Evolutionary conservation across 2,329 filamentous ascomycete species (phyloP).

Genomic region (Phaeosphaeria sp.): DNA sequence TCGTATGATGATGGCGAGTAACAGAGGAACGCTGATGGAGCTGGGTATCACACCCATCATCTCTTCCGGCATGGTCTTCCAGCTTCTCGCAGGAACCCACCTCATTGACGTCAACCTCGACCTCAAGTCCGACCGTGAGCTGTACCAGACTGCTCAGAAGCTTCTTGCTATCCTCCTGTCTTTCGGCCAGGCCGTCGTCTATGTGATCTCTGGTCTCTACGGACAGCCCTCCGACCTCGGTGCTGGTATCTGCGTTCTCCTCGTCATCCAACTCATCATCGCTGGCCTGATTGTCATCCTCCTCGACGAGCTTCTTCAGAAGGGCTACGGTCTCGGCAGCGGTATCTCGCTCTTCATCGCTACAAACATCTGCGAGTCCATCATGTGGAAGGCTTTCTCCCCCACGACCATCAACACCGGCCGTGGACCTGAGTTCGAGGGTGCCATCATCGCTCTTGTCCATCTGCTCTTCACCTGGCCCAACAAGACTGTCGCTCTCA

Average conservation of each 20-base stretch:
- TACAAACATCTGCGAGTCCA: constrained; percentile 99
- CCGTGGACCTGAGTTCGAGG: constrained; percentile 98
- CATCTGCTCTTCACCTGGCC: constrained; percentile 98
- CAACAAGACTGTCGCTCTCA: constrained; percentile 98
- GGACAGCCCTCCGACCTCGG: constrained; percentile 95
- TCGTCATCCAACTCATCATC: constrained; percentile 96
- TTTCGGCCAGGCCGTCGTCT: constrained; percentile 96
- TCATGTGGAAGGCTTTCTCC: constrained; percentile 99
- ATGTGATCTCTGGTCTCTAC: constrained; percentile 93
- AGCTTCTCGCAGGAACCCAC: constrained; percentile 98
- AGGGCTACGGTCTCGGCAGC: constrained; percentile 97
- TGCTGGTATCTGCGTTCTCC: constrained; percentile 95
- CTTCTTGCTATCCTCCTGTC: constrained; percentile 89
- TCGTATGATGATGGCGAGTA: constrained; percentile 99
- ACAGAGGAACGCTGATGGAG: constrained; percentile 95
- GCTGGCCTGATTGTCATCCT: constrained; percentile 99
- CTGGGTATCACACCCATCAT: constrained; percentile 97
- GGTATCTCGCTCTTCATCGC: constrained; percentile 99
- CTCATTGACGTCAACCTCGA: constrained; percentile 99
- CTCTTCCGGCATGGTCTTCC: constrained; percentile 99
- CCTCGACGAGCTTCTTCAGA: constrained; percentile 97
- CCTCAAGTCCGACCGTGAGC: constrained; percentile 98
- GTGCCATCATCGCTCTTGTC: constrained; percentile 96
- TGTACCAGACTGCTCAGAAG: constrained; percentile 99
- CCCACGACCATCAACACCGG: constrained; percentile 99